Base-by-base conservation (phyloP, 1,284 basidiomycete genomes). In the Chalciporus sp. region DNA sequence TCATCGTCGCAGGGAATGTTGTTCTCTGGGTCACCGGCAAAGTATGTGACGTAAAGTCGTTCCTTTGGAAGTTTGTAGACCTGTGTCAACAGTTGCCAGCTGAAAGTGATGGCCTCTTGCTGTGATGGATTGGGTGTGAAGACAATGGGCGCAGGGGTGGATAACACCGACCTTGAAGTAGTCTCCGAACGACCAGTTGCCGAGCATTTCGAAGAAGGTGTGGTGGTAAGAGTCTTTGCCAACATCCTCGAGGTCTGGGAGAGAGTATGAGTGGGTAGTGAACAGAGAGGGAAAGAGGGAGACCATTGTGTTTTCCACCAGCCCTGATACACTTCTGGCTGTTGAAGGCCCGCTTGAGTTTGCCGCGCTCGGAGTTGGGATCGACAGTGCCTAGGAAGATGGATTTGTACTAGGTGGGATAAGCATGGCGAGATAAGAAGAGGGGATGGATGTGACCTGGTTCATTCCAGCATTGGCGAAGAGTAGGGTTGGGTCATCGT, bases 401-500 rank as follows among this genome's bases (percentile, higher is more conserved):
- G 47, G 92, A 79, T 78, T 99, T 98, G 81, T 93, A 98, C 89
- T 97, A 53, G 53, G 49, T 57, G 43, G 41, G 41, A 57, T 59
- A 28, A 69, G 61, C 31, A 49, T 8, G 19, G 41, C 4, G 40
- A 2, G 12, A 40, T 26, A 37, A 45, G 20, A 39, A 43, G 20
- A n/a, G 43, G 47, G 23, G 28, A 51, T 20, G 47, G 14, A 40
- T 17, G 47, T 51, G 58, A 83, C 88, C 80, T 92, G 93, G 74
- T 96, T 96, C 94, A 96, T 96, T 56, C 95, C 94, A 60, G 96
- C 96, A 78, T 99, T 99, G 61, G 95, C 94, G 67, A 99, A 99
- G 58, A 99, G 85, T 41, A 99, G 81, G 7, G 96, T 98, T 3
- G 97, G 94, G 73, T 96, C 94, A 61, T 99, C 96, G 73, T 95